These are phyloP conservation scores for Raphanus sativus DNA, from an alignment of 345 rosid species.

Conservation along the genomic window DNA sequence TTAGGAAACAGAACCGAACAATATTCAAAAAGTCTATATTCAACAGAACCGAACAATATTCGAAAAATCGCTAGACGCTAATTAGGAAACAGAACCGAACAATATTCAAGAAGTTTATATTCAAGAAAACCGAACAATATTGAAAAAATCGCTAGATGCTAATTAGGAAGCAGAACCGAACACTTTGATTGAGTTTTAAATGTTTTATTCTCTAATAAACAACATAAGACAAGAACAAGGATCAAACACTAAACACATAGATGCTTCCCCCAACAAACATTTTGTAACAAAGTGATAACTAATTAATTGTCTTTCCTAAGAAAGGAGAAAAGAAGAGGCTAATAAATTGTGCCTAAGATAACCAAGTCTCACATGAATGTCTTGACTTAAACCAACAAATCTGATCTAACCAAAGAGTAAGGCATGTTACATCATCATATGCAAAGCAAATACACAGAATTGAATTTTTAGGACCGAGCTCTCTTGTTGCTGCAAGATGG, in stretches of 20 bases:
- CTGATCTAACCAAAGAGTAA: conserved; percentile 51
- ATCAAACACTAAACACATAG: conserved; percentile 29
- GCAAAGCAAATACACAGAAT: conserved; percentile 38
- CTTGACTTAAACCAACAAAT: conserved; percentile 32
- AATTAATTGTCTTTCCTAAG: conserved; percentile 25
- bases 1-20: too few species aligned
- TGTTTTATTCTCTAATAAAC: conserved; percentile 20
- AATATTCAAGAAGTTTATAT: too few species aligned
- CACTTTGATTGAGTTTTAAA: conserved; percentile 12
- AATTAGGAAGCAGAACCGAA: conserved; percentile 1
- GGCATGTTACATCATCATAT: conserved; percentile 44
- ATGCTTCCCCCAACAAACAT: conserved; percentile 23
- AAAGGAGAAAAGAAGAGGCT: conserved; percentile 6
- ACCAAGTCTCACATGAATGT: neutral
- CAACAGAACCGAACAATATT: too few species aligned
- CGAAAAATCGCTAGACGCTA: too few species aligned
- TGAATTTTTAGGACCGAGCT: conserved; percentile 41
- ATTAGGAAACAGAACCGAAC: too few species aligned
- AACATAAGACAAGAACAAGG: conserved; percentile 26
- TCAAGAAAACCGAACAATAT: too few species aligned
- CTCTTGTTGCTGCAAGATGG: conserved; percentile 96
- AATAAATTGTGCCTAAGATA: too few species aligned
- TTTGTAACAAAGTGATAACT: conserved; percentile 21
- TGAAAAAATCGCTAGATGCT: too few species aligned
- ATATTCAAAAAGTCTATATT: too few species aligned